Evolutionary conservation across 352 stramenopile species (phyloP).

Genomic region (Blastocystis hominis): DNA sequence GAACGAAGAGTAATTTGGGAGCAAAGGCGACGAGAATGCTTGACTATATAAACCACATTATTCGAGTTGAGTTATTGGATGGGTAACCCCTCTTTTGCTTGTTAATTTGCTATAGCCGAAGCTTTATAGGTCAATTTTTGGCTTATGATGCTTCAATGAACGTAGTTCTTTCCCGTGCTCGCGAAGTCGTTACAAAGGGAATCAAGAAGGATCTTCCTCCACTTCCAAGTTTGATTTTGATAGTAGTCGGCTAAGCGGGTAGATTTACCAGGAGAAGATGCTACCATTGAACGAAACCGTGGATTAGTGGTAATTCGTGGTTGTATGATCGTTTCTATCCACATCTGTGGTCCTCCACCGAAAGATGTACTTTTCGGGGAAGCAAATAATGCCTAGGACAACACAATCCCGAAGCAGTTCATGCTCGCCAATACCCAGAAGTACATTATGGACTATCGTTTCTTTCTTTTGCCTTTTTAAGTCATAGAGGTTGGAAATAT

Average conservation of each 20-base stretch:
- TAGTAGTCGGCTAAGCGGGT: background rate
- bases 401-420: conserved; percentile 55
- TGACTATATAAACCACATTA: conserved; percentile 56
- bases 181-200: conserved; percentile 49
- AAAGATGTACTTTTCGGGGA: background rate
- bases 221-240: background rate
- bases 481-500: conserved; percentile 35
- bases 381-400: background rate
- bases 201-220: conserved; percentile 46
- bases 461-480: background rate
- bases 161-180: conserved; percentile 1
- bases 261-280: conserved; percentile 54
- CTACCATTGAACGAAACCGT: conserved; percentile 28
- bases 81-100: background rate
- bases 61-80: conserved; percentile 39
- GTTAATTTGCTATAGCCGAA: background rate
- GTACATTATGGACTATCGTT: conserved; percentile 26
- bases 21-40: conserved; percentile 53
- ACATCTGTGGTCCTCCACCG: conserved; percentile 50
- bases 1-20: conserved; percentile 47
- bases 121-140: conserved; percentile 45
- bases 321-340: conserved; percentile 22
- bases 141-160: conserved; percentile 51
- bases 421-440: background rate
- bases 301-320: conserved; percentile 39